phyloP scores from a whole-genome alignment of 2,329 filamentous ascomycete species.

The Ceratocystis diversiconidia region DNA sequence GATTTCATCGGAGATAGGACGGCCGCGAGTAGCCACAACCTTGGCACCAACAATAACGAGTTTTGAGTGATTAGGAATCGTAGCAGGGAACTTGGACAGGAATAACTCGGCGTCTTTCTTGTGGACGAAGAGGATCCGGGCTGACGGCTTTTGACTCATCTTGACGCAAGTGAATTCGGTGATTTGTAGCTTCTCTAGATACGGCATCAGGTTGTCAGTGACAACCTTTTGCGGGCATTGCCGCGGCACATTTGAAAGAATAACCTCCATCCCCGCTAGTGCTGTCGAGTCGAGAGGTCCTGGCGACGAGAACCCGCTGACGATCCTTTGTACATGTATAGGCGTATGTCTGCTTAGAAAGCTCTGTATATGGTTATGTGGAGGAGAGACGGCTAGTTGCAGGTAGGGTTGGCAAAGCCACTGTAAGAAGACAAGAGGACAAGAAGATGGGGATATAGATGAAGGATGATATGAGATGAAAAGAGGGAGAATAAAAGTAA shows the following conservation, averaged over 20 bases:
- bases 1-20: conserved; percentile 22
- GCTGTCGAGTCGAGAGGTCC: not conserved
- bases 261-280: conserved; percentile 32
- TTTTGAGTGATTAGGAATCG: conserved; percentile 21
- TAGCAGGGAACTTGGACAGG: conserved; percentile 22
- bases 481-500: not conserved
- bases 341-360: no score
- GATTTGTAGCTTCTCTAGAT: conserved; percentile 30
- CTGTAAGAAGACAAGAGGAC: not conserved
- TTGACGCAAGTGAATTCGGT: conserved; percentile 33
- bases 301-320: not conserved
- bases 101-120: conserved; percentile 30
- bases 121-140: conserved; percentile 32
- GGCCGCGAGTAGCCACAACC: conserved; percentile 26
- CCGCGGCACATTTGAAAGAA: conserved; percentile 30
- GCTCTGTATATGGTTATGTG: not conserved
- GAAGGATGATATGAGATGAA: not conserved
- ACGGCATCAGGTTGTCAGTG: conserved; percentile 27
- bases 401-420: not conserved
- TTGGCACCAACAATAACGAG: conserved; percentile 24
- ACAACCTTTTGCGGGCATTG: conserved; percentile 29
- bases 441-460: not conserved
- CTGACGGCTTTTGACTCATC: conserved; percentile 24
- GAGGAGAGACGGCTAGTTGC: no score
- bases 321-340: no score